Conservation (phyloP, 306 rosid species). For the Vigna nakashimae region DNA sequence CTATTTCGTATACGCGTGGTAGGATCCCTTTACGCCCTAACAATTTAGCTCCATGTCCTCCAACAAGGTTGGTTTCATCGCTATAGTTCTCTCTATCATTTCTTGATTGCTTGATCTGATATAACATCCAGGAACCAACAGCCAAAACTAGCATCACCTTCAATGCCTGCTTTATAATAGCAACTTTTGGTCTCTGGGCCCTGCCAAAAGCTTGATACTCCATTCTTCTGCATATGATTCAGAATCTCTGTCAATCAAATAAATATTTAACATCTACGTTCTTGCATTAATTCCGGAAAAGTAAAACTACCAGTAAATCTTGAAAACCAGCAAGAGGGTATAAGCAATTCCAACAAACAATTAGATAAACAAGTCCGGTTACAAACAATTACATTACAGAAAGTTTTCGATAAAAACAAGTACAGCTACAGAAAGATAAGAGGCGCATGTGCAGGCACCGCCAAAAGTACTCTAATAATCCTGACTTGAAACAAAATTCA, state of each 20-base stretch:
- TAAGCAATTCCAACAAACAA: not conserved
- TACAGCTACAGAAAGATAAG: slow-evolving; percentile 7
- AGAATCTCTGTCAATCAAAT: slow-evolving; percentile 28
- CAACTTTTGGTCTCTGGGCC: slow-evolving; percentile 50
- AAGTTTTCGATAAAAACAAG: slow-evolving; percentile 8
- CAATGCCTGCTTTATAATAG: slow-evolving; percentile 46
- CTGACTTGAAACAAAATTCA: not conserved
- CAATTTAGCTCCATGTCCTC: slow-evolving; percentile 11
- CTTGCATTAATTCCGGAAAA: not conserved
- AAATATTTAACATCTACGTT: slow-evolving; percentile 13
- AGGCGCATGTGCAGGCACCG: slow-evolving; percentile 10
- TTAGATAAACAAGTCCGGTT: not conserved
- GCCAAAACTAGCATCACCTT: slow-evolving; percentile 49
- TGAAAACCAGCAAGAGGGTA: slow-evolving; percentile 30
- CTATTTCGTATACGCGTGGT: slow-evolving; percentile 20
- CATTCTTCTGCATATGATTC: slow-evolving; percentile 48
- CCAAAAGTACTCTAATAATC: not conserved
- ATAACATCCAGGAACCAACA: slow-evolving; percentile 53
- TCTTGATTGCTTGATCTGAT: slow-evolving; percentile 49
- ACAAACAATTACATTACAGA: not conserved
- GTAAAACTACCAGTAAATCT: slow-evolving; percentile 23
- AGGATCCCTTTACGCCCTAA: slow-evolving; percentile 51
- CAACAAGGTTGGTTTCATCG: slow-evolving; percentile 9
- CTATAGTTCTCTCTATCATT: slow-evolving; percentile 17
- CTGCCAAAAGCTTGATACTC: slow-evolving; percentile 49